Base-by-base conservation (phyloP, 768 basidiomycete genomes). In the Agrocybe pediades region DNA sequence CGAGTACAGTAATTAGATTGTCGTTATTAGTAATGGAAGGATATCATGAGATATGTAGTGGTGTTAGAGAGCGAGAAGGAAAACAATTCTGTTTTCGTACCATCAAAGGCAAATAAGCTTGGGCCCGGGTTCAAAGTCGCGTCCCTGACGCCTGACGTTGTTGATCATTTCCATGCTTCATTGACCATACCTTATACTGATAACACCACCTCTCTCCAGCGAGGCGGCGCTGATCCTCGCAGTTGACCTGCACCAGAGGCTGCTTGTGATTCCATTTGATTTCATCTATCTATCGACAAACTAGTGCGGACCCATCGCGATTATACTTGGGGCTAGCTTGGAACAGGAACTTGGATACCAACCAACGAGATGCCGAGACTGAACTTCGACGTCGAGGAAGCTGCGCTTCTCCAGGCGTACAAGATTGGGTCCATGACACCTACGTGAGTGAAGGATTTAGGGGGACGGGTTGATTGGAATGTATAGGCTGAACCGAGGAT, bases 321-420 rank as follows among this genome's bases (percentile, higher is more conserved):
- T n/a, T n/a, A n/a, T n/a, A n/a, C 33, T 36, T 15, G 13, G 33
- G 33, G 11, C 33, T n/a, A 36, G 13, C 33, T 36, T 11, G 11
- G n/a, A n/a, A n/a, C n/a, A 36, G 13, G 13, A 36, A 36, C 33
- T 15, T 36, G 45, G 20, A 24, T 29, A 7, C 40, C 30, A 16
- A 24, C 46, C 47, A 21, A 48, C 49, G 30, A n/a, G n/a, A 86
- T 87, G 83, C 80, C 81, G 24, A 83, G 78, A 60, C 74, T 86
- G 52, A 86, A 84, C 64, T 80, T 90, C 60, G 78, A 85, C 43
- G 77, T 87, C 23, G 92, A 95, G 68, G 92, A 95, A 68, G 90
- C 84, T 8, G 72, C 87, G 9, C 71, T 98, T 39, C 82, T 98
- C 53, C 94, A 94, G 72, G 81, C 90, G 2, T 98, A 98, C 66